Base-by-base conservation (phyloP, 345 rosid species). In the Lumnitzera littorea region DNA sequence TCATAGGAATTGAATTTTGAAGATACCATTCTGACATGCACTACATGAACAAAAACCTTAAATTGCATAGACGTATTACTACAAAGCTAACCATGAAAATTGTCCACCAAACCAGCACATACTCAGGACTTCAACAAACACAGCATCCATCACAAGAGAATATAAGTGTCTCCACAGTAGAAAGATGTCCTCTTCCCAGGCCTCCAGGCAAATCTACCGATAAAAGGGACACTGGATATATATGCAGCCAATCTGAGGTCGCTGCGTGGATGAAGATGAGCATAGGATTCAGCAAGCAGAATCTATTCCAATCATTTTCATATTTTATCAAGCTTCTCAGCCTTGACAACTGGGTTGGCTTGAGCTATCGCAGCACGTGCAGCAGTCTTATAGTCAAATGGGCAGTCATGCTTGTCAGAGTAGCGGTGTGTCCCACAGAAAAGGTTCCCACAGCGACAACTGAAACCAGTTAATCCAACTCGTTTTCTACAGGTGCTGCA, bases 311-410 rank as follows among this genome's bases (percentile, higher is more conserved):
- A 11, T 20, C 46, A 24, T 23, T 62, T 67, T 69, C 67, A 90
- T 69, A 91, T 85, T 71, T 91, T 91, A 67, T 91, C 89, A 6
- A 91, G 98, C 85, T 91, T 91, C 75, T 88, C 94, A 51, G 96
- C 94, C 71, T 83, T 91, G 70, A 91, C 81, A 66, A 88, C 74
- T 4, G 98, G 98, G 72, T 91, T 91, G 60, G 96, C 89, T 73
- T 78, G 86, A 15, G 96, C 89, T 61, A 88, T 91, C 2, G 96
- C 96, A 61, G 84, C 89, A 63, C 83, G 87, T 2, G 82, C 96
- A 72, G 89, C 85, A 63, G 81, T 79, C 47, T 79, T 84, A 69
- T 88, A 91, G 61, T 91, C 86, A 56, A 86, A 91, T 46, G 81
- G 80, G 64, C 98, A 91, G 53, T 80, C 72, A 46, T 91, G 98